Evolutionary conservation across 805 yeast species (phyloP).

Genomic region (Candida rishiriensis): DNA sequence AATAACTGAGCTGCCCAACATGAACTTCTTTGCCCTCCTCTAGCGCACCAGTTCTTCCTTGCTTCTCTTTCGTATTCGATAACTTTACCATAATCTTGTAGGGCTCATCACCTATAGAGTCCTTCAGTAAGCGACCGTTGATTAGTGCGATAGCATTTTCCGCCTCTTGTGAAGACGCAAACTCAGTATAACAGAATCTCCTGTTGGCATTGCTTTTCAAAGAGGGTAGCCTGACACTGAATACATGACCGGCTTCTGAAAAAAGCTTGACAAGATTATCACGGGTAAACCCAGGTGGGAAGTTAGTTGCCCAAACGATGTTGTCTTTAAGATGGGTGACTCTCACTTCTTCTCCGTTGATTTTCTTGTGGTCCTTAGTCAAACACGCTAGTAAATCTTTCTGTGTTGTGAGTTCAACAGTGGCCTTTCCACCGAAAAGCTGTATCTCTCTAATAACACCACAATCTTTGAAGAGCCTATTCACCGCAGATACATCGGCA

Average conservation of each 20-base stretch:
- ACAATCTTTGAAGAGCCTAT: constrained; percentile 51
- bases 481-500: constrained; percentile 36
- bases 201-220: constrained; percentile 49
- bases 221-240: constrained; percentile 62
- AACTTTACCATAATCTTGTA: constrained; percentile 50
- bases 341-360: constrained; percentile 38
- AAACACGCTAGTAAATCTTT: constrained; percentile 51
- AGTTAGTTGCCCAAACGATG: constrained; percentile 72
- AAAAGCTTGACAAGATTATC: constrained; percentile 39
- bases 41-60: constrained; percentile 39
- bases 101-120: constrained; percentile 17
- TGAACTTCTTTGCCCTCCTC: constrained; percentile 55
- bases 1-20: constrained; percentile 49
- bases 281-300: constrained; percentile 50
- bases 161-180: constrained; percentile 38
- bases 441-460: constrained; percentile 45
- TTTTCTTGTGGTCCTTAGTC: constrained; percentile 49
- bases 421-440: constrained; percentile 32
- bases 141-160: constrained; percentile 36
- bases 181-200: constrained; percentile 74
- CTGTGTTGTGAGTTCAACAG: constrained; percentile 52
- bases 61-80: constrained; percentile 52
- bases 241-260: constrained; percentile 32
- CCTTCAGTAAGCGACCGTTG: constrained; percentile 35
- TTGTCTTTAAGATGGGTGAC: constrained; percentile 43